Base-by-base conservation (phyloP, 768 basidiomycete species). In the Glaciozyma antarctica region DNA sequence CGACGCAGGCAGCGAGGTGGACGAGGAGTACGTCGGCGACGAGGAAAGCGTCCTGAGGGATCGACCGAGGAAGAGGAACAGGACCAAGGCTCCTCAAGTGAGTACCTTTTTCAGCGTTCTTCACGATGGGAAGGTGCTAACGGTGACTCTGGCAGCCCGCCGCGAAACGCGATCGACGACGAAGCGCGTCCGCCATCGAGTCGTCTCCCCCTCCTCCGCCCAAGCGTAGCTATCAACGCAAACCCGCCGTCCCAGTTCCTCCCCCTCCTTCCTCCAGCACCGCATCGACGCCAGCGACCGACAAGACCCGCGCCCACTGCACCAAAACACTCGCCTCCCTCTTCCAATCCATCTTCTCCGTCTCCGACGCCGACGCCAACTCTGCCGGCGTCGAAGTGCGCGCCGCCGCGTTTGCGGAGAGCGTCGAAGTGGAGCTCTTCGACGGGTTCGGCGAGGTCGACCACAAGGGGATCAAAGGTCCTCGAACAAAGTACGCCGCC, bases 391-490 rank as follows among this genome's bases (percentile, higher is more conserved):
- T 52, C 43, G 61, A 64, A 47, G 54, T 67, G 28, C 66, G 64
- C 8, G 62, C 67, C 34, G 44, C 49, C 19, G 56, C 61, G 0
- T 74, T 74, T 48, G 82, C 88, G 63, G 77, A 78, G 59, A 84
- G 86, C 60, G 82, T 93, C 71, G 90, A 94, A 77, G 79, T 80
- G 71, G 86, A 83, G 73, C 77, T 91, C 30, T 91, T 84, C 75
- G 86, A 87, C 52, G 81, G 82, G 49, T 88, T 87, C 74, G 80
- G 82, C 69, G 90, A 94, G 71, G 81, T 81, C 24, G 90, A 91
- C 77, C 66, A 66, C 41, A 88, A 86, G 76, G 75, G 77, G 64
- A 84, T 86, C 21, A 66, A 58, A 13, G 60, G 48, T 0, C 72
- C 72, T 17, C 60, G 66, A 15, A 52, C 59, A 24, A 73, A 73